These are phyloP conservation scores for Tephrocybe sp. DNA, from an alignment of 768 basidiomycete genomes.

Conservation along the genomic window DNA sequence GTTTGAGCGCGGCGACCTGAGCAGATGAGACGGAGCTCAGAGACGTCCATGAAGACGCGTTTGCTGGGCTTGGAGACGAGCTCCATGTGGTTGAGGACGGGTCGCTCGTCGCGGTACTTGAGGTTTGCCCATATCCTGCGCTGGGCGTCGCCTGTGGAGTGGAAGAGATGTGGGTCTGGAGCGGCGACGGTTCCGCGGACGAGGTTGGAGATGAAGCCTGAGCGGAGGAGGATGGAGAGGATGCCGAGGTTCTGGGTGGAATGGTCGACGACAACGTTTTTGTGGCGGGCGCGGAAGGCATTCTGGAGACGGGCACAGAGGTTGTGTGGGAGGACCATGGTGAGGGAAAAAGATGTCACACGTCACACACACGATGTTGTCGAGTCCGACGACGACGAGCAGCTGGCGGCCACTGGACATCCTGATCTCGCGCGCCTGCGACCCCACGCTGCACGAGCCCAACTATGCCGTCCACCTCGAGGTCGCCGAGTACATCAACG, in stretches of 20 bases:
- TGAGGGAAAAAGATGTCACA: background rate
- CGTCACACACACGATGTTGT: constrained; percentile 42
- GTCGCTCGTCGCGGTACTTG: constrained; percentile 90
- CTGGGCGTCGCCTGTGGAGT: constrained; percentile 56
- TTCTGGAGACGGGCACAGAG: constrained; percentile 92
- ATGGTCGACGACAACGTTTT: constrained; percentile 74
- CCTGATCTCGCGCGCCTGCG: constrained; percentile 81
- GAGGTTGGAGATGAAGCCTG: constrained; percentile 83
- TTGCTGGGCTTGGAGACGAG: constrained; percentile 85
- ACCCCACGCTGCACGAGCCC: constrained; percentile 82
- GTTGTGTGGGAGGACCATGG: constrained; percentile 69
- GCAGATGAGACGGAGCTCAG: constrained; percentile 77
- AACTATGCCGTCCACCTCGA: constrained; percentile 93
- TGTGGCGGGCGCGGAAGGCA: constrained; percentile 86
- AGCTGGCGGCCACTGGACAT: constrained; percentile 66
- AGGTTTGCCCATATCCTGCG: constrained; percentile 90
- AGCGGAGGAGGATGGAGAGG: constrained; percentile 86
- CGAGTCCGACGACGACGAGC: constrained; percentile 45
- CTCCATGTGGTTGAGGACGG: constrained; percentile 77
- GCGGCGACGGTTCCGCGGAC: constrained; percentile 72
- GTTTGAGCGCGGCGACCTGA: constrained; percentile 80
- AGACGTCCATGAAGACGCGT: constrained; percentile 69
- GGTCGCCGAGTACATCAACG: constrained; percentile 90
- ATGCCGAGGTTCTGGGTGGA: constrained; percentile 90
- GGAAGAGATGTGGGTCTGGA: constrained; percentile 67